Percentiles rank a stretch among this genome's conserved stretches.
phyloP scores from a whole-genome alignment of 345 rosid species.

The Eucalyptus curtisii region DNA sequence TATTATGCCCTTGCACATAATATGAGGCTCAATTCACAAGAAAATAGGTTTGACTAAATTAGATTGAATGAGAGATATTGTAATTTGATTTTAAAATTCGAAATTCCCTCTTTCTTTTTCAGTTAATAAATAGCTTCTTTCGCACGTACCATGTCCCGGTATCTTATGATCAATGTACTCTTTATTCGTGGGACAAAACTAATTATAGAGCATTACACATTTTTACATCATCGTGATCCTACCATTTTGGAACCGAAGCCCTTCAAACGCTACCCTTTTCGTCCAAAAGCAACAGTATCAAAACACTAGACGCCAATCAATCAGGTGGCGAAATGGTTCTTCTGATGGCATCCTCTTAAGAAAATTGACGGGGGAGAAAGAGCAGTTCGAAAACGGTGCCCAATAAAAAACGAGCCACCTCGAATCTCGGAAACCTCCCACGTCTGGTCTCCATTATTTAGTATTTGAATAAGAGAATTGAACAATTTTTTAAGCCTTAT shows the following conservation, averaged over 20 bases:
- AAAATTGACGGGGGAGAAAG: not conserved
- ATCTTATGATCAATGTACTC: too few species aligned
- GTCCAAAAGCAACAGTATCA: not conserved
- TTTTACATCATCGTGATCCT: not conserved
- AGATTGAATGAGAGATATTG: too few species aligned
- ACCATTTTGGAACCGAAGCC: not conserved
- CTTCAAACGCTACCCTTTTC: not conserved
- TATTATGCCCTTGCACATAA: not conserved
- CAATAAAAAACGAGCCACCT: not conserved
- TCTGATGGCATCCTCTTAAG: not conserved
- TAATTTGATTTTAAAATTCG: too few species aligned
- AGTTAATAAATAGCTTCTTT: too few species aligned
- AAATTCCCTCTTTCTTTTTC: too few species aligned
- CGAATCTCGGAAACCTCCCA: not conserved
- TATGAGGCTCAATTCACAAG: not conserved
- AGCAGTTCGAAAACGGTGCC: not conserved
- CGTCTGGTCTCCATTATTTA: not conserved
- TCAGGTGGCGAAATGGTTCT: not conserved
- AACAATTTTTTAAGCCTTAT: not conserved
- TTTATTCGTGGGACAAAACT: not conserved
- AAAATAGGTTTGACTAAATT: not conserved
- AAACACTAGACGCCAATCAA: not conserved
- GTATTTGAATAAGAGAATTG: not conserved
- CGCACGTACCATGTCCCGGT: accelerated
- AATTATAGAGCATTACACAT: not conserved